phyloP scores from a whole-genome alignment of 345 rosid genomes.

The Citrus mangshanensis region DNA sequence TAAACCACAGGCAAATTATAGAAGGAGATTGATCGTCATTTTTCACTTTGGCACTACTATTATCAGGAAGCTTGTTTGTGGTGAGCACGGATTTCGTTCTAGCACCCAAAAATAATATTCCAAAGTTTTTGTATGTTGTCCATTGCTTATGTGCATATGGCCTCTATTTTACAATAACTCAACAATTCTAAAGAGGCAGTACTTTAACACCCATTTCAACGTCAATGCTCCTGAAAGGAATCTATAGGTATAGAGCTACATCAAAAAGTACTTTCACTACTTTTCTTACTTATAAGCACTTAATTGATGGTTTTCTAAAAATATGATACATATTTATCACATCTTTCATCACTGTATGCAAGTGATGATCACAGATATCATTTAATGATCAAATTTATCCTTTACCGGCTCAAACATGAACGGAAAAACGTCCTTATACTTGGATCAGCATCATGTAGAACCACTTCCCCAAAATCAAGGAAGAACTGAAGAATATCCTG shows the following conservation, averaged over 20 bases:
- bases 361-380: neutral
- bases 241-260: no score
- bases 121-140: no score
- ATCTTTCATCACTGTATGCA: neutral
- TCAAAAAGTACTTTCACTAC: no score
- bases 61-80: neutral
- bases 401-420: constrained; percentile 87
- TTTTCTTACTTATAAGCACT: no score
- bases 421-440: constrained; percentile 70
- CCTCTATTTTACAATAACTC: neutral
- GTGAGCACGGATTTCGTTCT: no score
- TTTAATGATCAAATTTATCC: neutral
- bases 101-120: no score
- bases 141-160: no score
- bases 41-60: neutral
- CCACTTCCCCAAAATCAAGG: constrained; percentile 84
- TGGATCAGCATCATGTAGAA: constrained; percentile 92
- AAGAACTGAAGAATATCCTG: constrained; percentile 87
- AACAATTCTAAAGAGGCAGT: neutral
- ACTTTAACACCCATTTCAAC: neutral
- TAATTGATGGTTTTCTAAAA: no score
- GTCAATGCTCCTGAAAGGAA: neutral
- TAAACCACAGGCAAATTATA: no score
- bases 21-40: no score
- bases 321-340: no score